Conservation (phyloP, 176 grass and related monocot species). For the Bonia amplexicaulis region DNA sequence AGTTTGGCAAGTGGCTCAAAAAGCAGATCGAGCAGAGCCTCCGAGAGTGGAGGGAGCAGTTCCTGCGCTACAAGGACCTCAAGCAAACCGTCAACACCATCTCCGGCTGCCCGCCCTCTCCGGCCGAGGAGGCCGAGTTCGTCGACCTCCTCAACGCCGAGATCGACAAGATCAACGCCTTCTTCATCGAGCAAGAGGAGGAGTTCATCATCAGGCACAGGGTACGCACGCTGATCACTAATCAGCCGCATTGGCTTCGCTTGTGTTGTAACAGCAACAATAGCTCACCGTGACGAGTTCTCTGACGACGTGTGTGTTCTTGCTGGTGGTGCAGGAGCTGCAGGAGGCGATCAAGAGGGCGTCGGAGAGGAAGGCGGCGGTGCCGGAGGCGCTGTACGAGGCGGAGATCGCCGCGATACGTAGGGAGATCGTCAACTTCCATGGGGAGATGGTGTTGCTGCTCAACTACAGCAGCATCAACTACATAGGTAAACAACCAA, state of each 20-base stretch:
- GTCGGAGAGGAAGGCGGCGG: slow-evolving; percentile 11
- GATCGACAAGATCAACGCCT: slow-evolving; percentile 72
- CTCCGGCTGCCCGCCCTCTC: slow-evolving; percentile 34
- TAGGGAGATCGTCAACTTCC: slow-evolving; percentile 69
- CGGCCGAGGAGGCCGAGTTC: slow-evolving; percentile 55
- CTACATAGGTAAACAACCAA: slow-evolving; percentile 41
- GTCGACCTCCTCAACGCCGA: slow-evolving; percentile 49
- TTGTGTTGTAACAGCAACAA: neutral
- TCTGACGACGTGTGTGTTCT: neutral
- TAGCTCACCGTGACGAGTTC: neutral
- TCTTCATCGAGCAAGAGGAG: slow-evolving; percentile 96
- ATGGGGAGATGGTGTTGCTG: slow-evolving; percentile 83
- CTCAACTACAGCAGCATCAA: slow-evolving; percentile 95
- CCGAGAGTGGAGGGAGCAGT: slow-evolving; percentile 67
- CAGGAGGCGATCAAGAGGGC: slow-evolving; percentile 45
- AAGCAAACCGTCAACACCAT: slow-evolving; percentile 57
- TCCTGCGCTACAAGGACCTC: slow-evolving; percentile 87
- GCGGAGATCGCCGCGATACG: slow-evolving; percentile 43
- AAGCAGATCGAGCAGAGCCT: slow-evolving; percentile 82
- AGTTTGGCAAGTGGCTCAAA: slow-evolving; percentile 80
- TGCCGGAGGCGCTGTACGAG: slow-evolving; percentile 19
- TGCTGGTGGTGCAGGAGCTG: slow-evolving; percentile 38
- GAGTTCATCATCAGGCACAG: slow-evolving; percentile 68
- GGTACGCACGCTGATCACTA: neutral
- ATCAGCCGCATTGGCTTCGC: neutral